phyloP scores from a whole-genome alignment of 345 rosid species.

The Isatis tinctoria region DNA sequence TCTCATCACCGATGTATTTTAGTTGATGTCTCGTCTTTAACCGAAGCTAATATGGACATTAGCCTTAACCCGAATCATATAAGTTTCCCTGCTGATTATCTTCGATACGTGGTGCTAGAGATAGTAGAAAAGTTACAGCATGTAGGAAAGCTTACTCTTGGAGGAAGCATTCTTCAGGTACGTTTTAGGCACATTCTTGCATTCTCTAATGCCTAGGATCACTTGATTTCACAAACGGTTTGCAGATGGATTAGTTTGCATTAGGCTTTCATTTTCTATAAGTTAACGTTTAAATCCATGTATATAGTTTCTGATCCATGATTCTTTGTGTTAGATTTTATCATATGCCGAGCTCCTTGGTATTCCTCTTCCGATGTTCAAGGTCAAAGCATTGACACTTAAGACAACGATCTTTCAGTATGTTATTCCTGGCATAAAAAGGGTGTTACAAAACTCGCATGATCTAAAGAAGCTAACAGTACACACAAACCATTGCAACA shows the following conservation, averaged over 20 bases:
- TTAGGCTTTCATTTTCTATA: background rate
- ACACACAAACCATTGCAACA: background rate
- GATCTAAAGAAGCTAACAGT: background rate
- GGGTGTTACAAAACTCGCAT: conserved; percentile 2
- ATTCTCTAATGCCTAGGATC: background rate
- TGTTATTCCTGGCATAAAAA: background rate
- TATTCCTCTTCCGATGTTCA: background rate
- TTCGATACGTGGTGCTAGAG: background rate
- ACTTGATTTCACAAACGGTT: background rate
- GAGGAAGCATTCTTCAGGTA: background rate
- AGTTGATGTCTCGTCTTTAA: background rate
- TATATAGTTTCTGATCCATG: background rate
- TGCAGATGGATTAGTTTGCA: background rate
- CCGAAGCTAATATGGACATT: background rate
- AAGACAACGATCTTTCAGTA: background rate
- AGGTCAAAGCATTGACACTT: background rate
- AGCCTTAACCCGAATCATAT: background rate
- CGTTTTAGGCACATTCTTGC: background rate
- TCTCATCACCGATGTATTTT: background rate
- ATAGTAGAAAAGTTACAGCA: background rate
- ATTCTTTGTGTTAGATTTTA: too few relatives aligned
- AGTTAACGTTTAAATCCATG: background rate
- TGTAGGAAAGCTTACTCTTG: conserved; percentile 7
- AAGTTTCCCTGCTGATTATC: background rate
- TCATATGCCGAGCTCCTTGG: background rate